Evolutionary conservation across 768 basidiomycete genomes (phyloP), one percentile per base, ranked within the genome.

Genomic region (Boletus reticuloceps): DNA sequence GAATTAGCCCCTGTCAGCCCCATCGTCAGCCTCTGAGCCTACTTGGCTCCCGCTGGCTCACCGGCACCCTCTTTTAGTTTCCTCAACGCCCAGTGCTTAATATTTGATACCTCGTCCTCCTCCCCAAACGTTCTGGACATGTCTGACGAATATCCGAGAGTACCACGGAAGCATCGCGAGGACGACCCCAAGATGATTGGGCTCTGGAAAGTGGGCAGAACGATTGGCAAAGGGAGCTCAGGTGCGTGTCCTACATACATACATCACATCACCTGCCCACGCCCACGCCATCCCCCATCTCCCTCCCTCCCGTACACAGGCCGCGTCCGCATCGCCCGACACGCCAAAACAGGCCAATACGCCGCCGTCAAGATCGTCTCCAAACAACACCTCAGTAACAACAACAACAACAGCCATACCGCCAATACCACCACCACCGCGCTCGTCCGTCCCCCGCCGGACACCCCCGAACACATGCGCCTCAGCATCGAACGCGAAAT

Each of bases 301-400:
- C 12, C 4, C 27, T 4, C 27, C 10, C 5, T 0, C 32, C 2
- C 9, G 6, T 13, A 7, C 41, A 20, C 50, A 97, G 95, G 95
- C 50, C 90, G 90, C 52, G 95, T 98, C 17, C 82, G 90, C 50
- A 86, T 97, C 60, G 94, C 92, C 38, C 81, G 92, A 58, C 90
- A 95, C 70, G 80, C 85, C n/a, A 88, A 82, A 68, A 91, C 91
- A 0, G 91, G 89, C 29, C 85, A 93, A 72, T 87, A 89, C 64
- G 93, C 94, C 37, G 95, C 95, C 10, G 84, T 97, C 70, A 98
- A 98, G 77, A 97, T 96, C 60, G 88, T 98, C 31, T 85, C 88
- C 42, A 95, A 95, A 72, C 77, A 77, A 29, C 74, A 79, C 50
- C 73, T 86, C 54, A n/a, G n/a, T n/a, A n/a, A n/a, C n/a, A 72